Percentiles rank a stretch among this genome's conserved stretches.
These are phyloP conservation scores for Onygenales sp. DNA, from an alignment of 2,329 filamentous ascomycete species.

Conservation along the genomic window DNA sequence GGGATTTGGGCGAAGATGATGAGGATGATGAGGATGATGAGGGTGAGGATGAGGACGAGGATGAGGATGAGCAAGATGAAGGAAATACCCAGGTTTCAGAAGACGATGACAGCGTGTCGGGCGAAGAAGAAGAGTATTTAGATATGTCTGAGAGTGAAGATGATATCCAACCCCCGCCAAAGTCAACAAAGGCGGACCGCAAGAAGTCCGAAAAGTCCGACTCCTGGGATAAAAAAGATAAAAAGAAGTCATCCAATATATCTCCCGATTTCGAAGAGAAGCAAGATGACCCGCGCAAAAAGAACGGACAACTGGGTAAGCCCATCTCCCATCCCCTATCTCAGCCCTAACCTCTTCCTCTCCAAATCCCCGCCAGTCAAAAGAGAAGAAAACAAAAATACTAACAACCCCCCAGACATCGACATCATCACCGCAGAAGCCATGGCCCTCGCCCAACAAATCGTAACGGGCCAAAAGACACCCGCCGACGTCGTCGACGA, in stretches of 20 bases:
- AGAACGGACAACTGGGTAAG: slow-evolving; percentile 36
- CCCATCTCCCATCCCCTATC: slow-evolving; percentile 16
- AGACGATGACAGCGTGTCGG: slow-evolving; percentile 25
- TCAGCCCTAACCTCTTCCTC: neutral
- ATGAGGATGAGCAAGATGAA: slow-evolving; percentile 30
- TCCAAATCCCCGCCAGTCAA: neutral
- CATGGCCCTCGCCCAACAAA: slow-evolving; percentile 90
- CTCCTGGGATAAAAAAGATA: slow-evolving; percentile 14
- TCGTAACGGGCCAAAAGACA: slow-evolving; percentile 77
- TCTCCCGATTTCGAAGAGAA: slow-evolving; percentile 29
- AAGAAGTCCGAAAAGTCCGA: slow-evolving; percentile 14
- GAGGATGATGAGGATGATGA: slow-evolving; percentile 39
- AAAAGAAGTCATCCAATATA: slow-evolving; percentile 10
- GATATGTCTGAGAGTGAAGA: neutral
- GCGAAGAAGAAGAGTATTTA: slow-evolving; percentile 21
- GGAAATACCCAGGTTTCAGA: neutral
- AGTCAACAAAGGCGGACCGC: slow-evolving; percentile 14
- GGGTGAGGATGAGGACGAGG: slow-evolving; percentile 30
- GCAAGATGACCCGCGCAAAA: slow-evolving; percentile 28
- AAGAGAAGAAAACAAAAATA: neutral
- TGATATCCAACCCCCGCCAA: neutral
- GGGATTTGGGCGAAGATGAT: slow-evolving; percentile 53
- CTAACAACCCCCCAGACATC: slow-evolving; percentile 52
- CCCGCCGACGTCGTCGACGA: slow-evolving; percentile 77
- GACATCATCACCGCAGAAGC: slow-evolving; percentile 99